Base-by-base conservation (phyloP, 768 basidiomycete genomes). In the Termitomyces sp. region DNA sequence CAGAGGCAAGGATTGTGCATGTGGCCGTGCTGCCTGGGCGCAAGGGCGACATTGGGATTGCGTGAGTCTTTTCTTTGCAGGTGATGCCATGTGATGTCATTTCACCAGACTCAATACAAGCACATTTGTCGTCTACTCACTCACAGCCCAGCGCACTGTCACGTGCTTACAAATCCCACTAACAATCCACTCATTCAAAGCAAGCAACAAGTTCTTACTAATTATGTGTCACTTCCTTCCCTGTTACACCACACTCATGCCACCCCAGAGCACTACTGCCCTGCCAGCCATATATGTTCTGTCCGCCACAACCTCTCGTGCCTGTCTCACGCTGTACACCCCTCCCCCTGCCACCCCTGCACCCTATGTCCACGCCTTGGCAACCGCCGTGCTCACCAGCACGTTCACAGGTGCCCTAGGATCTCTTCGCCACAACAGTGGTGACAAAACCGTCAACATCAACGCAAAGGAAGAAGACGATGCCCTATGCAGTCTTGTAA, bases 261-360 rank as follows among this genome's bases (percentile, higher is more conserved):
- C 8, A n/a, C 6, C 7, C 6, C 65, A 88, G 88, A 81, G 79
- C 67, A 83, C 84, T n/a, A 75, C 76, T 48, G 73, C 74, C 35
- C 86, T 84, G 40, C 70, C 80, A 10, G 71, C 75, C 24, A 72
- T 90, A 51, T 79, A 81, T 66, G 69, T 90, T 61, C 72, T 85
- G 59, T 85, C 84, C 6, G 69, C 85, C 22, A 70, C 70, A 53
- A 82, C 82, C 32, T 79, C 77, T 53, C 75, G 76, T 6, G 57
- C 76, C 46, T 72, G 73, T 22, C 76, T 86, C 57, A 71, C 77
- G 53, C 67, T 80, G 36, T 82, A 79, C 66, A 65, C 72, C 60
- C 72, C 72, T 66, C 61, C 67, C 56, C 59, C 64, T 28, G 63
- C 38, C 1, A 13, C 8, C 3, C n/a, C 40, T 1, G n/a, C 40